Conservation (phyloP, 2,329 filamentous ascomycete species). For the Coniochaeta sp. region DNA sequence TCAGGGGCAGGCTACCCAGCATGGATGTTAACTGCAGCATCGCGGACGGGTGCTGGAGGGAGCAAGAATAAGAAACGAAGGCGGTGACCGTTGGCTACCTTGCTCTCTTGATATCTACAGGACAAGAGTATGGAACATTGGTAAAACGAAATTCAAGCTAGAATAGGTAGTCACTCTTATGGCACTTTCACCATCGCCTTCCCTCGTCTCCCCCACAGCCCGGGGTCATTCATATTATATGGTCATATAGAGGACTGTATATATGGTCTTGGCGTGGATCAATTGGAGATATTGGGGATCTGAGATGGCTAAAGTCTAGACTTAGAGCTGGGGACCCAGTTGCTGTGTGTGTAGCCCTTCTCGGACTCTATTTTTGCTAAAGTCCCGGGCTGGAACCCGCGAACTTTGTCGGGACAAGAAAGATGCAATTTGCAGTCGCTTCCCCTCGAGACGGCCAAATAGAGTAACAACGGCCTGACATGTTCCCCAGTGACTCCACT, state of each 20-base stretch:
- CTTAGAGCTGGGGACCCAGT: neutral
- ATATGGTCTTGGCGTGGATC: neutral
- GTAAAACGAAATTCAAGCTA: neutral
- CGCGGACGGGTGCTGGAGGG: neutral
- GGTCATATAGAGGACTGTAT: neutral
- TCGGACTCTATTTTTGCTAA: neutral
- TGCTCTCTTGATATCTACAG: neutral
- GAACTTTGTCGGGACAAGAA: neutral
- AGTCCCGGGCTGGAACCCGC: neutral
- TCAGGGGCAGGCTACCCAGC: slow-evolving; percentile 1
- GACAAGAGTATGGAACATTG: neutral
- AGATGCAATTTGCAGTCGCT: neutral
- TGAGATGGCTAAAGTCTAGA: neutral
- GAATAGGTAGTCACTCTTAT: neutral
- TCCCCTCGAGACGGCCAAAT: neutral
- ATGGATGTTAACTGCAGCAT: neutral
- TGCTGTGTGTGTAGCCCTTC: neutral
- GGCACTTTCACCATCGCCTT: neutral
- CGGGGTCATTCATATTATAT: neutral
- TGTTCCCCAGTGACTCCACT: neutral
- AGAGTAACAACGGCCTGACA: neutral
- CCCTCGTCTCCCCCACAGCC: neutral
- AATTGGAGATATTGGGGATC: neutral
- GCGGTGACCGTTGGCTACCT: too few relatives aligned
- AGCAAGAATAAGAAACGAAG: neutral